These are phyloP conservation scores for Pontederia paniculata DNA, from an alignment of 176 grass and related monocot genomes.

Conservation along the genomic window DNA sequence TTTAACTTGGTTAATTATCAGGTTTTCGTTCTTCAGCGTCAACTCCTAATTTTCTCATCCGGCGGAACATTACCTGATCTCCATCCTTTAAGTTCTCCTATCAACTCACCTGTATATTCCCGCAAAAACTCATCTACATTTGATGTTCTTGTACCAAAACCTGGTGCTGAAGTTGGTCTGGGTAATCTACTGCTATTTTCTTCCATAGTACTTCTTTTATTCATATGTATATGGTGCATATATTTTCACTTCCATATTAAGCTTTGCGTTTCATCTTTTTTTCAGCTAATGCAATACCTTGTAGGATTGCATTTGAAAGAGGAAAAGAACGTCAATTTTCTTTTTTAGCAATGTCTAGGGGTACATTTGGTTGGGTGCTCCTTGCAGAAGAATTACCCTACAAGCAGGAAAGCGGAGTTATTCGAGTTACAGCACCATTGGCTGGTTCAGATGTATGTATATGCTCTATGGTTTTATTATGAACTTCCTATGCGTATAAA, in stretches of 20 bases:
- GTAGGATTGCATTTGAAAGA: constrained; percentile 98
- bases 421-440: constrained; percentile 75
- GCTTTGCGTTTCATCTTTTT: constrained; percentile 15
- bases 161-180: constrained; percentile 74
- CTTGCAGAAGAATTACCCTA: constrained; percentile 83
- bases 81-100: constrained; percentile 35
- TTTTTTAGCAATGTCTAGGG: constrained; percentile 65
- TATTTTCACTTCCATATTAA: not conserved
- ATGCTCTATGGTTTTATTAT: constrained; percentile 6
- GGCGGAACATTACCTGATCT: constrained; percentile 69
- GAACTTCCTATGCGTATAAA: not conserved
- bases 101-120: constrained; percentile 41
- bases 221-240: not conserved
- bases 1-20: constrained; percentile 31
- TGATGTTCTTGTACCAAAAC: constrained; percentile 50
- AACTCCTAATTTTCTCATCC: constrained; percentile 78
- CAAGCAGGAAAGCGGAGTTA: constrained; percentile 55
- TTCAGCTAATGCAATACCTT: constrained; percentile 63
- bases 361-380: constrained; percentile 79
- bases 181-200: constrained; percentile 25
- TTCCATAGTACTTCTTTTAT: not conserved
- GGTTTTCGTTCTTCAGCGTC: constrained; percentile 88
- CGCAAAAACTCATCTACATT: constrained; percentile 35
- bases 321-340: constrained; percentile 87
- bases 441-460: constrained; percentile 87